Evolutionary conservation across 306 rosid species (phyloP), one percentile per base, ranked within the genome.

Genomic region (Fragaria nilgerrensis): DNA sequence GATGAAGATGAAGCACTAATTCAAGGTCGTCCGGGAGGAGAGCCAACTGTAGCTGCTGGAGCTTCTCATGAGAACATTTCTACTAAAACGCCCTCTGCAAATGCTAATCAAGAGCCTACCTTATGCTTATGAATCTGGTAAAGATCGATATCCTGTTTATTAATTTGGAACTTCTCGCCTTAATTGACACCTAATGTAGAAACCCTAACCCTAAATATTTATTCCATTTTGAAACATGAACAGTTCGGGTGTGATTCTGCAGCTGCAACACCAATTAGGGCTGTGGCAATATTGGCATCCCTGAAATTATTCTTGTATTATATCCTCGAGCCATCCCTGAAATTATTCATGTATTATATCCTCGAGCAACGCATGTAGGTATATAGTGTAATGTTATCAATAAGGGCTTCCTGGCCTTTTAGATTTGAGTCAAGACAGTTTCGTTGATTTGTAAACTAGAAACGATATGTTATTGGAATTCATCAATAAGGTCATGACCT

Each of bases 101-200:
- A 63, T 63, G 68, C 43, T 63, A 16, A 62, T 32, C 39, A 53
- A 55, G 29, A n/a, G n/a, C 65, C 34, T 43, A 20, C 48, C 64
- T 53, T 53, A n/a, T 47, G 3, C 47, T 55, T 73, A 37, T 25
- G 43, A 39, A 73, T 72, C 36, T 72, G 64, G 75, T 72, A 72
- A 52, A 49, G 47, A 32, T 52, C 39, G 32, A 32, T 52, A 20
- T 32, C n/a, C n/a, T 15, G 36, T 15, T 32, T 15, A 56, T 22
- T 29, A 56, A 22, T 58, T 23, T 58, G 64, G 11, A 23, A 59
- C 36, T 23, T 11, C 65, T 59, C 19, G 3, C 13, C 62, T 56
- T 22, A n/a, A 4, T n/a, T n/a, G 22, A 56, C 62, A 56, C 9
- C 17, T 5, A 23, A 14, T 3, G n/a, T 27, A 63, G 12, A 29